A percentile compares a stretch with the other conserved stretches of the same genome.
Conservation (phyloP, 345 rosid genomes). For the Brassica nigra region DNA sequence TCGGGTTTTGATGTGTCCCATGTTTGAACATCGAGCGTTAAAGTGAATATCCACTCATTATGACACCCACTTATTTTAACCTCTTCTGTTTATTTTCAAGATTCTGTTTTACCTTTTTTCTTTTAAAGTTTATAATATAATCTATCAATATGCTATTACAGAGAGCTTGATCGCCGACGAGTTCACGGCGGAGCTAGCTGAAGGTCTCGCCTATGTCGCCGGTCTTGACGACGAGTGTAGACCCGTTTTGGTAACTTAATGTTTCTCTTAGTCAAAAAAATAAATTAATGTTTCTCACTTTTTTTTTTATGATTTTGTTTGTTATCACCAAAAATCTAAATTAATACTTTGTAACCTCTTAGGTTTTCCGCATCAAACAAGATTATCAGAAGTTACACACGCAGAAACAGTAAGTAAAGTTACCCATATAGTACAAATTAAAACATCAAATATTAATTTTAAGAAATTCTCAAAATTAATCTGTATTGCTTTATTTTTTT, state of each 20-base stretch:
- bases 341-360: slow-evolving; percentile 9
- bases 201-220: slow-evolving; percentile 86
- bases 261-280: background rate
- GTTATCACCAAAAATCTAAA: background rate
- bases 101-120: slow-evolving; percentile 30
- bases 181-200: slow-evolving; percentile 89
- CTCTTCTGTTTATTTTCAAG: slow-evolving; percentile 35
- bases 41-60: slow-evolving; percentile 46
- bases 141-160: slow-evolving; percentile 17
- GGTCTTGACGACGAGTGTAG: slow-evolving; percentile 95
- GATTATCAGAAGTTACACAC: slow-evolving; percentile 82
- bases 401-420: slow-evolving; percentile 71
- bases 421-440: background rate
- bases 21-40: slow-evolving; percentile 49
- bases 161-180: slow-evolving; percentile 92
- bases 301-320: background rate
- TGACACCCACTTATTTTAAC: slow-evolving; percentile 43
- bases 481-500: background rate
- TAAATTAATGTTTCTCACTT: background rate
- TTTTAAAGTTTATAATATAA: background rate
- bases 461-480: background rate
- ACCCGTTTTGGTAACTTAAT: slow-evolving; percentile 71
- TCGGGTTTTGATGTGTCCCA: slow-evolving; percentile 43
- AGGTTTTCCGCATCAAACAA: slow-evolving; percentile 93
- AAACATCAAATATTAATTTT: background rate